A percentile compares a stretch with the other conserved stretches of the same genome.
Evolutionary conservation across 441 rosid species (phyloP).

Genomic region (Adansonia gregorii): DNA sequence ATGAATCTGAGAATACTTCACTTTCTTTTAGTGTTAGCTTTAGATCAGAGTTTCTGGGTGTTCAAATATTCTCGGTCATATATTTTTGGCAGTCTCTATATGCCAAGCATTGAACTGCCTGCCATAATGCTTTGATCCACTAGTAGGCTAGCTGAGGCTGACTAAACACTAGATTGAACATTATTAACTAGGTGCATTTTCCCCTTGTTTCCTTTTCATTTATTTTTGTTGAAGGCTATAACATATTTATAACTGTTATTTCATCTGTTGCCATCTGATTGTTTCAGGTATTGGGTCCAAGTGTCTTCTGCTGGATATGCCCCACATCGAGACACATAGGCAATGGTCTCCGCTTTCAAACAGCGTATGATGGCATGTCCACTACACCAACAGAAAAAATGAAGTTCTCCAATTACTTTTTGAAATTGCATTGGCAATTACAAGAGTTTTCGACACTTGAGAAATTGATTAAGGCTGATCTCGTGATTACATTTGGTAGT

Average conservation of each 20-base stretch:
- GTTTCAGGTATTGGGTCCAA: constrained; percentile 80
- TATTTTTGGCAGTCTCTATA: neutral
- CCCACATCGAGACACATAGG: constrained; percentile 66
- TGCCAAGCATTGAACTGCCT: neutral
- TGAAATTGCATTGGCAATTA: constrained; percentile 9
- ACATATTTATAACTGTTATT: neutral
- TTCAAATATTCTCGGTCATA: neutral
- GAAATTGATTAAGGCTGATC: constrained; percentile 8
- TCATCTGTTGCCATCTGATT: neutral
- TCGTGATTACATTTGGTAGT: neutral
- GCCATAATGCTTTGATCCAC: neutral
- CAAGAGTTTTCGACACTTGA: neutral
- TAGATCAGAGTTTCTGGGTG: constrained; percentile 5
- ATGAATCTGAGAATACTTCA: neutral
- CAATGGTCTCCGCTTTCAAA: constrained; percentile 70
- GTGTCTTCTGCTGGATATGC: constrained; percentile 73
- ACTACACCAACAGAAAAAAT: constrained; percentile 39
- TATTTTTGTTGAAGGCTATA: neutral
- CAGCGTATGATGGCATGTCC: constrained; percentile 49
- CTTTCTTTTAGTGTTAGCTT: neutral
- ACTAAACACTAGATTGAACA: neutral
- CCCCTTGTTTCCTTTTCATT: neutral
- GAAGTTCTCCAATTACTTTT: neutral
- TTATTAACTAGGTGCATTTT: neutral
- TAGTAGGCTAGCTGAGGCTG: neutral